Conservation (phyloP, 106 monocot genomes). For the Gastrodia elata region DNA sequence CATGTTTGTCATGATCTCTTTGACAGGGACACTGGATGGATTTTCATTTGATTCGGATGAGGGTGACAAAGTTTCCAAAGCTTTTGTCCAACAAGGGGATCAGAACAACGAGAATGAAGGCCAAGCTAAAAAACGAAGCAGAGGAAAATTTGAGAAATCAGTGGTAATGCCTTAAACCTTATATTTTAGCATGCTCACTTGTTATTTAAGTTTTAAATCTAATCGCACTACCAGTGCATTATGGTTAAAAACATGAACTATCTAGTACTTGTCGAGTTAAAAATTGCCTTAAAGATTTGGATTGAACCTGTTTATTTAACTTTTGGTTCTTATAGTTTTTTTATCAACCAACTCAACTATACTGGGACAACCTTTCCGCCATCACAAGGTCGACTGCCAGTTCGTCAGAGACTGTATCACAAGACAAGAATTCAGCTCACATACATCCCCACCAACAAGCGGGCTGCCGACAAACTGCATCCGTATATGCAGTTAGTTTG, state of each 20-base stretch:
- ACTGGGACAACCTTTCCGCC: too few relatives aligned
- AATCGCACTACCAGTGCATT: background rate
- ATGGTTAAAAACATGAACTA: background rate
- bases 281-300: background rate
- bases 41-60: conserved; percentile 90
- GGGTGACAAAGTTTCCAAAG: conserved; percentile 35
- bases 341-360: background rate
- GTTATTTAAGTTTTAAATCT: background rate
- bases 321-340: background rate
- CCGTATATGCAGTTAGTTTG: too few relatives aligned
- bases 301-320: background rate
- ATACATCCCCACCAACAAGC: too few relatives aligned
- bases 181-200: background rate
- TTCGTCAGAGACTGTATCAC: too few relatives aligned
- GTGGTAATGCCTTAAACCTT: conserved; percentile 18
- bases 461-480: too few relatives aligned
- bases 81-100: conserved; percentile 27
- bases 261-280: background rate
- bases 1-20: conserved; percentile 1
- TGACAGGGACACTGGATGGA: conserved; percentile 74
- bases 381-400: too few relatives aligned
- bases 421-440: too few relatives aligned
- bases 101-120: conserved; percentile 55
- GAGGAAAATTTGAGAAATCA: conserved; percentile 33
- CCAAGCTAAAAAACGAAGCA: conserved; percentile 29